These are phyloP conservation scores for Zelopaecilomyces penicillatus DNA, from an alignment of 2,329 filamentous ascomycete species.

Conservation along the genomic window DNA sequence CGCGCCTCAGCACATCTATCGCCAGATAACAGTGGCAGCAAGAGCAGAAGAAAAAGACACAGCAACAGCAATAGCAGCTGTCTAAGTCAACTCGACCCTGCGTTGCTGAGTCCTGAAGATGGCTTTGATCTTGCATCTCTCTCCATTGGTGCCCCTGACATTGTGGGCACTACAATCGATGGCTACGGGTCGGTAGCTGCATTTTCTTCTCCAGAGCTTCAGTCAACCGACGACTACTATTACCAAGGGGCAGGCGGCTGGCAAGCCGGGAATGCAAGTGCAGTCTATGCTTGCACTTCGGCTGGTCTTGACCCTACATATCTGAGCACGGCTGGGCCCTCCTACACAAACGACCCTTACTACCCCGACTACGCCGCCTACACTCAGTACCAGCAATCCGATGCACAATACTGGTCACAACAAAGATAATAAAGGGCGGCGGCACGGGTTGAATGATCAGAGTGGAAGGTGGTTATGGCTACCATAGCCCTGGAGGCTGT, in stretches of 20 bases:
- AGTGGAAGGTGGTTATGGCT: too few relatives aligned
- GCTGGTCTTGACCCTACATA: slow-evolving; percentile 2
- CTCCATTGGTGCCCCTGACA: neutral
- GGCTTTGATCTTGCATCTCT: slow-evolving; percentile 16
- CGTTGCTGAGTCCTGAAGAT: slow-evolving; percentile 21
- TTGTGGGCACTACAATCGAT: too few relatives aligned
- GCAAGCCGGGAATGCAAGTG: slow-evolving; percentile 1
- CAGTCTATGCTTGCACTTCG: neutral
- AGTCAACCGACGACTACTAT: too few relatives aligned
- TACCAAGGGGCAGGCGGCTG: slow-evolving; percentile 2
- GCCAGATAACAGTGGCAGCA: neutral
- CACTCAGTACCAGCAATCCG: slow-evolving; percentile 7
- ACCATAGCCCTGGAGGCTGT: too few relatives aligned
- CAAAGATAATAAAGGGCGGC: neutral
- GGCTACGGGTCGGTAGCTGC: too few relatives aligned
- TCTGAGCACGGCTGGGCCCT: neutral
- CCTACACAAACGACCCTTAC: slow-evolving; percentile 4
- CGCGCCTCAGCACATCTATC: neutral
- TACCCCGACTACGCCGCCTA: slow-evolving; percentile 15
- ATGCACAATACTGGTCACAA: slow-evolving; percentile 14
- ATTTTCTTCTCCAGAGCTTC: too few relatives aligned
- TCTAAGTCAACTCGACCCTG: slow-evolving; percentile 20
- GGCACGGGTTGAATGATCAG: neutral
- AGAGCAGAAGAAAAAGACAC: neutral
- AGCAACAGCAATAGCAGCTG: slow-evolving; percentile 13